These are phyloP conservation scores for Quercus lobata DNA, from an alignment of 331 rosid species.

Conservation along the genomic window DNA sequence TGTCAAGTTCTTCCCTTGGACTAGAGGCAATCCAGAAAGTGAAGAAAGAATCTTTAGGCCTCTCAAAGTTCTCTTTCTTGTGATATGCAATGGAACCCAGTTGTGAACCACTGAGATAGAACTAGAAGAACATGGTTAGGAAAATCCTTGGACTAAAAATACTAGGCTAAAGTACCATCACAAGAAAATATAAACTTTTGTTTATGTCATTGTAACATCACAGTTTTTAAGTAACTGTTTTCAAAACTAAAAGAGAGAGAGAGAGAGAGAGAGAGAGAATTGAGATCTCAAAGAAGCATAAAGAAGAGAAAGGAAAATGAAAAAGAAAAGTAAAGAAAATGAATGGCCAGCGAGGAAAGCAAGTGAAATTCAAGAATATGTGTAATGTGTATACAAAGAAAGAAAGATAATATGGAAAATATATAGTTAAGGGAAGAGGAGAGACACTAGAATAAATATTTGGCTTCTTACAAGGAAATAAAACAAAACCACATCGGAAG, in stretches of 20 bases:
- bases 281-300: conserved; percentile 22
- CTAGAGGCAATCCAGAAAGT: conserved; percentile 21
- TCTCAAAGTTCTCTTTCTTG: conserved; percentile 15
- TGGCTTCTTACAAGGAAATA: background rate
- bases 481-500: background rate
- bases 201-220: background rate
- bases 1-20: conserved; percentile 36
- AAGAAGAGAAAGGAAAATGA: conserved; percentile 2
- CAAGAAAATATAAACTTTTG: background rate
- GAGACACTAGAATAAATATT: conserved; percentile 10
- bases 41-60: conserved; percentile 31
- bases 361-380: conserved; percentile 28
- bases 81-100: conserved; percentile 11
- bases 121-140: background rate
- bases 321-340: conserved; percentile 19
- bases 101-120: background rate
- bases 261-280: conserved; percentile 5
- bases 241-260: background rate
- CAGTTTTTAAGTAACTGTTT: background rate
- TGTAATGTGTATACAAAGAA: background rate
- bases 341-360: conserved; percentile 30
- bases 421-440: conserved; percentile 15
- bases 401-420: background rate
- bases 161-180: conserved; percentile 12
- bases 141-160: background rate